Conservation (phyloP, 768 basidiomycete genomes). For the Lactifluus piperatus region DNA sequence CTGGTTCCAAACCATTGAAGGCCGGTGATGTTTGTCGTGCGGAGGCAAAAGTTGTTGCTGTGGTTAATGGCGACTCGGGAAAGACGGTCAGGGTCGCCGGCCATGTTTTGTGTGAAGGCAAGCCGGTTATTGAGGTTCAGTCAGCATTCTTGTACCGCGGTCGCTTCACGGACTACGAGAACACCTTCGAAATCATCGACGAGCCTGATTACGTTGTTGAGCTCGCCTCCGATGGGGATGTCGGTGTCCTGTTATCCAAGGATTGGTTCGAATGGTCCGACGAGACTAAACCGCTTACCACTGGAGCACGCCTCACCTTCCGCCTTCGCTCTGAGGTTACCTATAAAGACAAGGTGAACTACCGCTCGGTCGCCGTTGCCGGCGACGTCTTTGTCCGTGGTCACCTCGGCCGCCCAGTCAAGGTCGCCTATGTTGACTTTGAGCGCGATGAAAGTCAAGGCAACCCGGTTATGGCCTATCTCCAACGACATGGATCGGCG, state of each 20-base stretch:
- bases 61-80: slow-evolving; percentile 83
- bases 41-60: slow-evolving; percentile 81
- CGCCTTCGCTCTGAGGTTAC: slow-evolving; percentile 76
- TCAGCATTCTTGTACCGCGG: slow-evolving; percentile 98
- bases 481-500: slow-evolving; percentile 81
- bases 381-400: slow-evolving; percentile 86
- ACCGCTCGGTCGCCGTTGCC: slow-evolving; percentile 67
- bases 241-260: slow-evolving; percentile 90
- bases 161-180: slow-evolving; percentile 84
- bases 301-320: slow-evolving; percentile 85
- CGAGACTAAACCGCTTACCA: slow-evolving; percentile 61
- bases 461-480: slow-evolving; percentile 88
- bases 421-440: slow-evolving; percentile 84
- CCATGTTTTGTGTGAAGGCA: slow-evolving; percentile 62
- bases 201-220: slow-evolving; percentile 84
- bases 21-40: slow-evolving; percentile 88
- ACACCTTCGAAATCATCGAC: slow-evolving; percentile 90
- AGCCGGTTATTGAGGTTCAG: slow-evolving; percentile 84
- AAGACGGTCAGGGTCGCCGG: slow-evolving; percentile 92
- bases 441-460: slow-evolving; percentile 81
- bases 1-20: slow-evolving; percentile 64
- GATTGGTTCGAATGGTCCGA: slow-evolving; percentile 98
- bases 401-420: slow-evolving; percentile 79
- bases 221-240: slow-evolving; percentile 62
- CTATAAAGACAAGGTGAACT: slow-evolving; percentile 87